Evolutionary conservation across 2,329 filamentous ascomycete species (phyloP).

Genomic region (Cladosporium sphaerospermum): DNA sequence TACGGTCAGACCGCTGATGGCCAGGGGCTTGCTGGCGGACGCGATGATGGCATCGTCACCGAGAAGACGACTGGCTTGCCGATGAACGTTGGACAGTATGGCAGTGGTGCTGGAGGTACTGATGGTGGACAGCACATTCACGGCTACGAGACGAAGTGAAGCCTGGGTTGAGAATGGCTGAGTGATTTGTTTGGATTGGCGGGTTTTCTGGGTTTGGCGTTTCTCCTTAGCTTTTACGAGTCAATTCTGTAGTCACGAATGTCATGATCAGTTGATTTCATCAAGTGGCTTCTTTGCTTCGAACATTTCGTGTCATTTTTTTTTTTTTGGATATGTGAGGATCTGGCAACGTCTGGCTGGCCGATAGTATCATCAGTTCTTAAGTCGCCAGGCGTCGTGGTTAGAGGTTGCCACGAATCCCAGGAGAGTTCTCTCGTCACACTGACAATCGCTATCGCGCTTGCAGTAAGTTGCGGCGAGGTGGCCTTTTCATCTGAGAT

Average conservation of each 20-base stretch:
- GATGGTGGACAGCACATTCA: constrained; percentile 23
- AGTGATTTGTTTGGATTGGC: not conserved
- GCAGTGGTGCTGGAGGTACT: constrained; percentile 32
- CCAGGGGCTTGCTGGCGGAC: not conserved
- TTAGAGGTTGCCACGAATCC: no score
- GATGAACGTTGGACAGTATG: constrained; percentile 36
- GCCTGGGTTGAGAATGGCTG: not conserved
- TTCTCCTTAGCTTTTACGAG: not conserved
- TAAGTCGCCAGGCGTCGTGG: no score
- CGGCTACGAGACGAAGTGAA: not conserved
- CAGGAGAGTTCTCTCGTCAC: no score
- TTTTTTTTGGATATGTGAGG: not conserved
- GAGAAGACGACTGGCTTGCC: constrained; percentile 37
- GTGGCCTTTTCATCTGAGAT: no score
- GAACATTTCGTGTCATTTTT: not conserved
- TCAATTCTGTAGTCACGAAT: not conserved
- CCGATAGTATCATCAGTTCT: no score
- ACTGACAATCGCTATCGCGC: no score
- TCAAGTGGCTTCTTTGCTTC: not conserved
- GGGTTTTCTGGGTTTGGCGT: not conserved
- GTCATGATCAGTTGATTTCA: not conserved
- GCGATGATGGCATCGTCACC: constrained; percentile 23
- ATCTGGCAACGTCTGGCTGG: not conserved
- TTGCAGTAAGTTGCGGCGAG: no score
- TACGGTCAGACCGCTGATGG: not conserved